Base-by-base conservation (phyloP, 2,329 filamentous ascomycete species). In the Phaeophleospora eucalypticola region DNA sequence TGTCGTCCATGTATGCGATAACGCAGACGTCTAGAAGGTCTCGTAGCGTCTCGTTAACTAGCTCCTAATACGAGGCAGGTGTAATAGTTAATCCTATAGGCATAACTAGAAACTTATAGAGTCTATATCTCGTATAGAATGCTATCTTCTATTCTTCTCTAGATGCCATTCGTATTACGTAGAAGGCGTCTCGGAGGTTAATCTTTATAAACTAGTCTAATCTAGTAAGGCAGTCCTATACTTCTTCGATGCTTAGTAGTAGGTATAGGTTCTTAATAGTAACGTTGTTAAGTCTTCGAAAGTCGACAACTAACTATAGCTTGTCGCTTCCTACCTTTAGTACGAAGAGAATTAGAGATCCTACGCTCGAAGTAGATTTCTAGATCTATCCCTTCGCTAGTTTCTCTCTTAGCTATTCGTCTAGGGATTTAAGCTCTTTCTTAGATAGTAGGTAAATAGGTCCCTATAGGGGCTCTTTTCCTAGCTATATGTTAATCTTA, bases 241-340 rank as follows among this genome's bases (percentile, higher is more conserved):
- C 46, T 41, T 61, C 39, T 41, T 43, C 18, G 34, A 62, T 62
- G 16, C 56, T 44, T 1, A 34, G 51, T 51, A 65, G 37, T 9
- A 32, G 47, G 39, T 61, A 59, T 17, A 42, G 21, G 50, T 62
- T 60, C 41, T 62, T 61, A 20, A 57, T 52, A 10, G 43, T 65
- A 7, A 59, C 53, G 3, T 56, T 43, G 41, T 64, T 64, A 18
- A 61, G 21, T 17, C 21, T 33, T 34, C 43, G 21, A 39, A 62
- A 63, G 39, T 63, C 41, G 9, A 59, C 27, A 42, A 49, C 58
- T 39, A 60, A 36, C 16, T 35, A n/a, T 40, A 29, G 24, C 12
- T 57, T 36, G 4, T 27, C 48, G 20, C 43, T 35, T 46, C 59
- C 44, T 12, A 48, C 48, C 35, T 63, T 62, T 34, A 35, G 43